These are phyloP conservation scores for Pyrenochaeta sp. DNA, from an alignment of 2,329 filamentous ascomycete genomes.

Conservation along the genomic window DNA sequence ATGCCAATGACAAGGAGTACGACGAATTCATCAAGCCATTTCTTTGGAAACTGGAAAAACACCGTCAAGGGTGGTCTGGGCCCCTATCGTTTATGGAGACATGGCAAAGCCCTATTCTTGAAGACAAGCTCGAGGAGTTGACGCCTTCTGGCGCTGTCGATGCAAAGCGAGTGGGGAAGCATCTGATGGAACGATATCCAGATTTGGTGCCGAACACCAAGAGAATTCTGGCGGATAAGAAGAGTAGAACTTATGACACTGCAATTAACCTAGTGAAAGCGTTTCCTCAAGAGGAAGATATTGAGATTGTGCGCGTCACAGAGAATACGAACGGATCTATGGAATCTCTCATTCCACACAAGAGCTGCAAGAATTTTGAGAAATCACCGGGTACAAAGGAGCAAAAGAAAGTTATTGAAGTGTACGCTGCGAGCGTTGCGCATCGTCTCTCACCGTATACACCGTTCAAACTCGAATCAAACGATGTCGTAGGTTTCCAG, in stretches of 20 bases:
- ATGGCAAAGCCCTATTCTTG: slow-evolving; percentile 65
- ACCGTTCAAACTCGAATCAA: slow-evolving; percentile 66
- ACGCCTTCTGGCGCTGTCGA: slow-evolving; percentile 54
- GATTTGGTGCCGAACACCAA: slow-evolving; percentile 54
- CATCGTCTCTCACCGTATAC: slow-evolving; percentile 32
- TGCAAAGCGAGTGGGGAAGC: slow-evolving; percentile 66
- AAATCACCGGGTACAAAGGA: slow-evolving; percentile 43
- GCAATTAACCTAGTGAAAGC: slow-evolving; percentile 40
- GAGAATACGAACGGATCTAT: slow-evolving; percentile 39
- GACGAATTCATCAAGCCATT: slow-evolving; percentile 61
- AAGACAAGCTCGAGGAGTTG: slow-evolving; percentile 57
- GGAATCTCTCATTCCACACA: slow-evolving; percentile 45
- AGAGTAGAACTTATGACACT: slow-evolving; percentile 46
- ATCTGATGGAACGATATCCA: slow-evolving; percentile 66
- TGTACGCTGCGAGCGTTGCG: slow-evolving; percentile 36
- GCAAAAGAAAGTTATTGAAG: slow-evolving; percentile 37
- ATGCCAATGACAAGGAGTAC: slow-evolving; percentile 61
- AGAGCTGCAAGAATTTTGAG: slow-evolving; percentile 44
- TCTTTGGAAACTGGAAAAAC: slow-evolving; percentile 65
- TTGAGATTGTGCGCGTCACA: slow-evolving; percentile 45
- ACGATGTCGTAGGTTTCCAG: slow-evolving; percentile 71
- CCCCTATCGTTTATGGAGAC: slow-evolving; percentile 63
- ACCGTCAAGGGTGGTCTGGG: slow-evolving; percentile 62
- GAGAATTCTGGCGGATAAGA: slow-evolving; percentile 46
- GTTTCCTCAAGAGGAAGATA: slow-evolving; percentile 37